Base-by-base conservation (phyloP, 768 basidiomycete species). In the Mycena galopus region DNA sequence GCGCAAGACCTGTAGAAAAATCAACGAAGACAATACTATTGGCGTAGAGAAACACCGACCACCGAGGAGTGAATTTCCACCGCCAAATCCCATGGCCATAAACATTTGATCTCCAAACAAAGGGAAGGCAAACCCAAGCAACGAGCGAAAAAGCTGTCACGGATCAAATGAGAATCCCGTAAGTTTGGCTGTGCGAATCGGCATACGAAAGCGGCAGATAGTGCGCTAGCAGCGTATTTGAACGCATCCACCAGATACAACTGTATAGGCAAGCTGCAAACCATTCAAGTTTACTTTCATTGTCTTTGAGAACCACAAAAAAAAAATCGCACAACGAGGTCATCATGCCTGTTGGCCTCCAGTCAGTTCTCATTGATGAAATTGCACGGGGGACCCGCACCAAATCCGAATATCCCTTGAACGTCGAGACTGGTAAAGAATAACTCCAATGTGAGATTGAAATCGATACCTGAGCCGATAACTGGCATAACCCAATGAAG, bases 401-500 rank as follows among this genome's bases (percentile, higher is more conserved):
- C 87, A 72, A 87, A 88, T 12, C 87, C 88, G 75, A 87, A 89
- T 47, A 77, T 88, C 87, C 61, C 93, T 92, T 0, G 33, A n/a
- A n/a, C n/a, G n/a, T n/a, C n/a, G 29, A 29, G 16, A 30, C 12
- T 11, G 65, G 51, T 32, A 19, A 62, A 58, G 3, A 42, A 11
- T 17, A 11, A 19, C 12, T 30, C 29, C 3, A 30, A 16, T 27
- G 7, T 10, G 29, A 55, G 25, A 53, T n/a, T 14, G 42, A 47
- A 37, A 62, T 57, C 55, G 55, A 88, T 87, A 1, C 81, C 83
- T 1, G 89, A 85, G 4, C 89, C 90, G 44, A 89, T 86, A 59
- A 93, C 90, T 16, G 92, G 92, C 57, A 64, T 90, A 37, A 94
- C 92, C 92, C 92, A 94, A 75, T 94, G 92, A 0, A 89, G 73